Evolutionary conservation across 75 land plant species (phyloP).

Genomic region (Sequoia sempervirens): DNA sequence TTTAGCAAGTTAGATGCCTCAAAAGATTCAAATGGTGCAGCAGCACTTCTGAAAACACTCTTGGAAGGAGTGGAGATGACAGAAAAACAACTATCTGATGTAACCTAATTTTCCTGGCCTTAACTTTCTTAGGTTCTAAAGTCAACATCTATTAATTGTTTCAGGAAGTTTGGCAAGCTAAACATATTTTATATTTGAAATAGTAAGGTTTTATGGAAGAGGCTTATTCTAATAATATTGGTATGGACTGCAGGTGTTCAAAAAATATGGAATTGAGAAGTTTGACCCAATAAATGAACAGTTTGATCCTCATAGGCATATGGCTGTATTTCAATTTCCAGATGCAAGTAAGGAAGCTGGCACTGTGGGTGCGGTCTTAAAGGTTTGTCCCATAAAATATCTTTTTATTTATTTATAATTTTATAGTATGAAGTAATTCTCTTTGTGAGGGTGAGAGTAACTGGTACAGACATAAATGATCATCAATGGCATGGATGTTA

Average conservation of each 20-base stretch:
- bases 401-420: not conserved
- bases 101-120: slow-evolving; percentile 9
- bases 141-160: not conserved
- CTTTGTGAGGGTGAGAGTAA: not conserved
- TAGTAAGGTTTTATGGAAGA: not conserved
- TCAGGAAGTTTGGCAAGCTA: not conserved
- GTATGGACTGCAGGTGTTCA: slow-evolving; percentile 58
- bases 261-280: slow-evolving; percentile 71
- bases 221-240: slow-evolving; percentile 2
- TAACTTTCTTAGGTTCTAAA: not conserved
- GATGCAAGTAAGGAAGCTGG: slow-evolving; percentile 76
- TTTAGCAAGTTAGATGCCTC: slow-evolving; percentile 50
- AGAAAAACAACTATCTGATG: slow-evolving; percentile 81
- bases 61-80: slow-evolving; percentile 92
- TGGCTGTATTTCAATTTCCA: slow-evolving; percentile 75
- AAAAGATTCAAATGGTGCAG: slow-evolving; percentile 55
- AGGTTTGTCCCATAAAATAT: slow-evolving; percentile 39
- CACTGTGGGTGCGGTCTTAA: slow-evolving; percentile 75
- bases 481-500: not conserved
- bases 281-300: slow-evolving; percentile 71
- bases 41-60: slow-evolving; percentile 56
- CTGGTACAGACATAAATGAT: not conserved
- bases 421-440: not conserved
- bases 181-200: not conserved
- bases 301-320: slow-evolving; percentile 85